phyloP scores from a whole-genome alignment of 306 rosid species.

The Pterocarpus santalinus region DNA sequence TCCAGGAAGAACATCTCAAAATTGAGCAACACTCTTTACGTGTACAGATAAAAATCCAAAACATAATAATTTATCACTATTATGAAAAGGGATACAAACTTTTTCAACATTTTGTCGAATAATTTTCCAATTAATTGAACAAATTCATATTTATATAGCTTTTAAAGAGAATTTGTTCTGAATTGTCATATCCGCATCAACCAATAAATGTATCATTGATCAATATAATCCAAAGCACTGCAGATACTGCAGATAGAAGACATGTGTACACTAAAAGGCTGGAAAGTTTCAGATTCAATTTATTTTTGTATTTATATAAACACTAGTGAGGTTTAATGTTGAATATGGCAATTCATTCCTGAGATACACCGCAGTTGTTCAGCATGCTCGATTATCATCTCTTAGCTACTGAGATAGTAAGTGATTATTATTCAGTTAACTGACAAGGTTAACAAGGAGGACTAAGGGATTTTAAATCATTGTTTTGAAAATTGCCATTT shows the following conservation, averaged over 20 bases:
- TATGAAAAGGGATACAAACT: conserved; percentile 5
- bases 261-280: neutral
- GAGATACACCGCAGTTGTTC: neutral
- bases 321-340: neutral
- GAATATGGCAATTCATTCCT: conserved; percentile 16
- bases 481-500: neutral
- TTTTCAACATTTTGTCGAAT: conserved; percentile 22
- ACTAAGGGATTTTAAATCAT: neutral
- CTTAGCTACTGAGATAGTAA: neutral
- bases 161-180: conserved; percentile 7
- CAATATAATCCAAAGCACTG: neutral
- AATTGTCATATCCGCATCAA: conserved; percentile 3
- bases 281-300: neutral
- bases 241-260: conserved; percentile 31
- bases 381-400: neutral
- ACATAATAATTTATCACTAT: conserved; percentile 15
- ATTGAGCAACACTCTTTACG: conserved; percentile 1
- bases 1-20: conserved; percentile 20
- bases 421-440: neutral
- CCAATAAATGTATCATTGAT: neutral
- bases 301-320: conserved; percentile 14
- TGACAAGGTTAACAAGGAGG: conserved; percentile 11
- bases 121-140: conserved; percentile 6
- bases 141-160: conserved; percentile 21
- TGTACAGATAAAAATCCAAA: conserved; percentile 14